Percentiles rank a stretch among this genome's conserved stretches.
phyloP scores from a whole-genome alignment of 73 alveolate genomes.

The Effrenium voratum region DNA sequence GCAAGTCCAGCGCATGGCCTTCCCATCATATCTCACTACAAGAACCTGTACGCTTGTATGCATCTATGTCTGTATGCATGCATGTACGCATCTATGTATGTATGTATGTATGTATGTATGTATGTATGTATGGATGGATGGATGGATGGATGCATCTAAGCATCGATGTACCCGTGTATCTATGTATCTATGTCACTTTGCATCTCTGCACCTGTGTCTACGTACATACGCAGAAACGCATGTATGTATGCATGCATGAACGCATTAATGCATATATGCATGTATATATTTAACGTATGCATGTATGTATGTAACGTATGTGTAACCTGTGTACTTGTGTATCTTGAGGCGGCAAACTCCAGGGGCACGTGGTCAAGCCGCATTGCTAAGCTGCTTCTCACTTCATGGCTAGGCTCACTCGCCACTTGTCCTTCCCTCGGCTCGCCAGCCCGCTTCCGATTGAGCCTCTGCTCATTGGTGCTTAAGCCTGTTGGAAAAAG shows the following conservation, averaged over 20 bases:
- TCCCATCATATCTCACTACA: no score
- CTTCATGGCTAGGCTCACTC: constrained; percentile 47
- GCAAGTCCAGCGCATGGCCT: no score
- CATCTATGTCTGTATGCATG: background rate
- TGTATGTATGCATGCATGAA: background rate
- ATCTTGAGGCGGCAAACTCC: background rate
- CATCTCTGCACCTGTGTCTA: background rate
- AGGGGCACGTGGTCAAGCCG: background rate
- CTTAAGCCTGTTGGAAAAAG: no score
- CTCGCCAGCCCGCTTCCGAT: background rate
- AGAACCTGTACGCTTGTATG: no score
- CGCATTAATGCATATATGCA: background rate
- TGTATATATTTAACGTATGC: no score
- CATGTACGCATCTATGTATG: background rate
- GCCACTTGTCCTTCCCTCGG: constrained; percentile 66
- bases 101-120: background rate
- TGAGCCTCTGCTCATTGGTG: background rate
- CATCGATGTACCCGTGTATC: background rate
- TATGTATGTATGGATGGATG: background rate
- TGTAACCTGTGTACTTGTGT: background rate
- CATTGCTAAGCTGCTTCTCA: background rate
- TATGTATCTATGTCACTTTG: background rate
- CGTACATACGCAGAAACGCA: background rate
- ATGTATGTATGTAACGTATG: background rate
- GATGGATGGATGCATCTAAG: background rate